phyloP scores from a whole-genome alignment of 306 rosid species.

The Dryas octopetala region DNA sequence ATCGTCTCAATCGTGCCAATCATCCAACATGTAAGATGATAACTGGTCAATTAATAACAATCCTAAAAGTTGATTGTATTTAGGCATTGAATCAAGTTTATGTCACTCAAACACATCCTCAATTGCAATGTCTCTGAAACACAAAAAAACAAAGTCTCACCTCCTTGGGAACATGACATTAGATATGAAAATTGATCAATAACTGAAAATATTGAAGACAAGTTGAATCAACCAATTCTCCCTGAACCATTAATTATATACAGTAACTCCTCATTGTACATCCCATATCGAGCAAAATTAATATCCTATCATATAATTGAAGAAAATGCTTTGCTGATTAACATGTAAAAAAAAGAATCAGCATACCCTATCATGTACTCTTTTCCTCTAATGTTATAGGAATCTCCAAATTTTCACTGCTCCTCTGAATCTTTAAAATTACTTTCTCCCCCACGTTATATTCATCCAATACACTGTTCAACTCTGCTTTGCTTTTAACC shows the following conservation, averaged over 20 bases:
- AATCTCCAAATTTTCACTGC: slow-evolving; percentile 62
- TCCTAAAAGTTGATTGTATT: too few species aligned
- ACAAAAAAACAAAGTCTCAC: too few species aligned
- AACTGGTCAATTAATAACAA: too few species aligned
- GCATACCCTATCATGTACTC: slow-evolving; percentile 32
- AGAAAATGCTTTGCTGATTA: not conserved
- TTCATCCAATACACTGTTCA: slow-evolving; percentile 74
- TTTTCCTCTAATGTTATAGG: slow-evolving; percentile 70
- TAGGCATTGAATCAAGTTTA: too few species aligned
- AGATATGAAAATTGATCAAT: too few species aligned
- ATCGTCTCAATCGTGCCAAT: too few species aligned
- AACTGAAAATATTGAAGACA: not conserved
- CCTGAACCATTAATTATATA: not conserved
- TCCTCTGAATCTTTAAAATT: slow-evolving; percentile 61
- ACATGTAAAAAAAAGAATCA: not conserved
- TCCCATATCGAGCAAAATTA: not conserved
- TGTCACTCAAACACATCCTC: too few species aligned
- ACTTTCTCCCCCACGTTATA: slow-evolving; percentile 72
- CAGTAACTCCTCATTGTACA: slow-evolving; percentile 10
- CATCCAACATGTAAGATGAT: too few species aligned
- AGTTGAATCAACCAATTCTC: not conserved
- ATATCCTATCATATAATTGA: not conserved
- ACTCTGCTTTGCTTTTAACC: slow-evolving; percentile 83
- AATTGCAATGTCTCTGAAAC: too few species aligned
- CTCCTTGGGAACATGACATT: too few species aligned